Evolutionary conservation across 1,139 yeast genomes (phyloP).

Genomic region (Trichomonascaceae sp.): DNA sequence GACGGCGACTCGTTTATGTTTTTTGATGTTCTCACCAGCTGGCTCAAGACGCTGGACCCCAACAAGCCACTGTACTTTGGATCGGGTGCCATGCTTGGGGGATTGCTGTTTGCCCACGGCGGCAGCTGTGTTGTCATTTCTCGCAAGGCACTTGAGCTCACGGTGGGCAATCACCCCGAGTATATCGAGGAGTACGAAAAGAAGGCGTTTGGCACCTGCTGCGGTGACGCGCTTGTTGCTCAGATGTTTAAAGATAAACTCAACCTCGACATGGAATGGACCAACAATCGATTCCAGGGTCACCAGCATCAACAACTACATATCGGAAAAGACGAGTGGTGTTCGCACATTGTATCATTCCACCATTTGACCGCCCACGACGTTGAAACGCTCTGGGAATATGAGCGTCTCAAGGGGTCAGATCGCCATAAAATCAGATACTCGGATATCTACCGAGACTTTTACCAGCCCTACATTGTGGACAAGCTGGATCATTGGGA

Average conservation of each 20-base stretch:
- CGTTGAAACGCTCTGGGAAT: conserved; percentile 25
- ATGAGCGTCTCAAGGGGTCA: conserved; percentile 21
- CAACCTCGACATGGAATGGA: conserved; percentile 11
- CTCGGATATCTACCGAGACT: conserved; percentile 24
- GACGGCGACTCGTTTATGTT: conserved; percentile 27
- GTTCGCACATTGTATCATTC: conserved; percentile 24
- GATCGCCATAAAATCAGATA: conserved; percentile 18
- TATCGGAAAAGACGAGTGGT: conserved; percentile 17
- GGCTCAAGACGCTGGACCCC: conserved; percentile 16
- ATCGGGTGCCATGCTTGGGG: conserved; percentile 14
- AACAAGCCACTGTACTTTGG: conserved; percentile 21
- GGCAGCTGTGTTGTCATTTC: conserved; percentile 28
- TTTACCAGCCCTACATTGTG: conserved; percentile 20
- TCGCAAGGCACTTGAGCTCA: conserved; percentile 17
- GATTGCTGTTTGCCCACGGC: conserved; percentile 25
- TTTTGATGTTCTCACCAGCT: conserved; percentile 18
- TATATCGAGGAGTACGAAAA: conserved; percentile 16
- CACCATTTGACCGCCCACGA: conserved; percentile 25
- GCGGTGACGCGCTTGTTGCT: conserved; percentile 27
- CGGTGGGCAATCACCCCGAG: conserved; percentile 17
- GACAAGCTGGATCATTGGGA: conserved; percentile 19
- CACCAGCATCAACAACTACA: conserved; percentile 15
- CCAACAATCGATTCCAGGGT: conserved; percentile 21
- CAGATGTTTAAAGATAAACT: conserved; percentile 13
- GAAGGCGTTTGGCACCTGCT: conserved; percentile 16